Base-by-base conservation (phyloP, 2,329 filamentous ascomycete genomes). In the Stachybotrys echinatus region DNA sequence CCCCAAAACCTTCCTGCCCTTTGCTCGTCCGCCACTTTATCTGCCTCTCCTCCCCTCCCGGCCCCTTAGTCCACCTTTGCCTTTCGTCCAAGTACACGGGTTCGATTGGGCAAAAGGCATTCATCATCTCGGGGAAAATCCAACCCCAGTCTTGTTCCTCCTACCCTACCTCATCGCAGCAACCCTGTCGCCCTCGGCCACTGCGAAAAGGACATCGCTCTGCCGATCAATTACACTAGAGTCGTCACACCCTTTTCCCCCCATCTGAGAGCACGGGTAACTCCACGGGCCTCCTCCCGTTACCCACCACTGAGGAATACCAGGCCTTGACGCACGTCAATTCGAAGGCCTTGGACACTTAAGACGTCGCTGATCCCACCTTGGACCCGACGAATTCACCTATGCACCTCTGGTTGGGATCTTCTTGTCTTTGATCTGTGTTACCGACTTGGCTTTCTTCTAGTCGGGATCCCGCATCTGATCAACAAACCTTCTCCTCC, bases 341-440 rank as follows among this genome's bases (percentile, higher is more conserved):
- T 66, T 65, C 59, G 56, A 56, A 65, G 51, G 54, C 58, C 59
- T 46, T 59, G 61, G 70, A 73, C 75, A 79, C 76, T 77, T 80
- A 80, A 80, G 68, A 78, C 74, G 72, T 74, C 74, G 77, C 76
- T 79, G 77, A 80, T 80, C 77, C 77, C 76, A 74, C 66, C 60
- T 65, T 60, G 61, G 58, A 55, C 55, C 62, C 59, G 52, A 59
- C 64, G 58, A 55, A 59, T 57, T 56, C 60, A 55, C 61, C 61
- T 60, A 62, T 61, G 60, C 56, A 65, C 61, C 62, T 66, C 61
- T 51, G 65, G 52, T 56, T 50, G 55, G 59, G 63, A 66, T 66
- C 63, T 59, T 70, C 65, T 66, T 68, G 62, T 66, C 59, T 66
- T 54, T 68, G 61, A 70, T 65, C 64, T 65, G 68, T 67, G 63